phyloP scores from a whole-genome alignment of 2,329 filamentous ascomycete genomes.

The Xylaria sp. region DNA sequence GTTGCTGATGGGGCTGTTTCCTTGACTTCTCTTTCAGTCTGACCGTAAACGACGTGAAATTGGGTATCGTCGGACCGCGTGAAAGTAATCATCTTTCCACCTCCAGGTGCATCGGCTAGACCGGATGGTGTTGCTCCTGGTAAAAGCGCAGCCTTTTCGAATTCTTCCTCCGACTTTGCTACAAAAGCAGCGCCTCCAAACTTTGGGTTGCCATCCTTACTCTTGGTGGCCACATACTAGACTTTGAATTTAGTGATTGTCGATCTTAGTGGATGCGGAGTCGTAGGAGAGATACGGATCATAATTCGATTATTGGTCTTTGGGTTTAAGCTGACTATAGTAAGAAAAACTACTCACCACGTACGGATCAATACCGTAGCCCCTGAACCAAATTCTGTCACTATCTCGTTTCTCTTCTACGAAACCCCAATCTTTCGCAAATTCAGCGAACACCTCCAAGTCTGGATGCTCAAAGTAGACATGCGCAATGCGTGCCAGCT shows the following conservation, averaged over 20 bases:
- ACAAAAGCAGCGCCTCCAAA: slow-evolving; percentile 41
- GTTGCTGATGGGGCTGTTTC: slow-evolving; percentile 25
- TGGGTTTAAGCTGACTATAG: no score
- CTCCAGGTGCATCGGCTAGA: slow-evolving; percentile 50
- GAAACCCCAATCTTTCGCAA: slow-evolving; percentile 41
- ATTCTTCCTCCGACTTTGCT: slow-evolving; percentile 45
- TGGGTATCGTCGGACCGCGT: slow-evolving; percentile 42
- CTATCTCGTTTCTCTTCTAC: slow-evolving; percentile 28
- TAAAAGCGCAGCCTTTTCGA: slow-evolving; percentile 46
- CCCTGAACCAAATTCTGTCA: slow-evolving; percentile 53
- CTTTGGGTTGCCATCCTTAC: slow-evolving; percentile 28
- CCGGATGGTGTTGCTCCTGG: slow-evolving; percentile 45
- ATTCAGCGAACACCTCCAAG: slow-evolving; percentile 34
- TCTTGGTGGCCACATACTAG: slow-evolving; percentile 48
- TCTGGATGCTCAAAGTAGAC: slow-evolving; percentile 39
- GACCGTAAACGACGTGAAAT: slow-evolving; percentile 38
- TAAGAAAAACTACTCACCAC: slow-evolving; percentile 30
- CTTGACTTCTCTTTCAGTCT: slow-evolving; percentile 27
- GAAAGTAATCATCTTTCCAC: slow-evolving; percentile 48
- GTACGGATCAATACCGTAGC: slow-evolving; percentile 57
- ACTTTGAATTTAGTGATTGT: background rate
- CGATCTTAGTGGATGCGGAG: background rate
- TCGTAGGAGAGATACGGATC: background rate
- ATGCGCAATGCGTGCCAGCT: slow-evolving; percentile 29
- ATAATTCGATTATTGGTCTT: no score